Evolutionary conservation across 2,329 filamentous ascomycete genomes (phyloP).

Genomic region (Cadophora sp.): DNA sequence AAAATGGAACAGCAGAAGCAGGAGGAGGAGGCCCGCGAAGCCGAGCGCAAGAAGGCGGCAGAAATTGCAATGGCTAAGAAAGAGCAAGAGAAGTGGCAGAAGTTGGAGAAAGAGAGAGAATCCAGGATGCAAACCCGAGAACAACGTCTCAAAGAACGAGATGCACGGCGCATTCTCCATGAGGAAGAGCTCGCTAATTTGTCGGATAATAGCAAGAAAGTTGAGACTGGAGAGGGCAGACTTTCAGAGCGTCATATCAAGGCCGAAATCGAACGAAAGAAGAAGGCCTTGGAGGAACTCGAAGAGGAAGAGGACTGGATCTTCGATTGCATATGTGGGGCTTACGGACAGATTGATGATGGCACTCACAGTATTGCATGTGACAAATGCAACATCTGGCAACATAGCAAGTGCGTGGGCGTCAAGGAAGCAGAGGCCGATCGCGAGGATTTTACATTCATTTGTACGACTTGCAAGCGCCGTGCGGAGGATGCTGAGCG

Average conservation of each 20-base stretch:
- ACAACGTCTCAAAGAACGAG: constrained; percentile 83
- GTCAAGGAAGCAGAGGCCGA: constrained; percentile 83
- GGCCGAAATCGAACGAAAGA: constrained; percentile 80
- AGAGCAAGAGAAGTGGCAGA: constrained; percentile 65
- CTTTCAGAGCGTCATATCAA: constrained; percentile 82
- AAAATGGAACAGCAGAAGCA: constrained; percentile 80
- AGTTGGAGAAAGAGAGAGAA: constrained; percentile 76
- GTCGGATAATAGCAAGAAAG: constrained; percentile 74
- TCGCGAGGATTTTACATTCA: constrained; percentile 83
- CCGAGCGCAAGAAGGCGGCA: constrained; percentile 67
- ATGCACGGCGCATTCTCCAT: constrained; percentile 80
- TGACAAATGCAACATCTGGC: constrained; percentile 94
- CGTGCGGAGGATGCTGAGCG: constrained; percentile 66
- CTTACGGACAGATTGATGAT: constrained; percentile 92
- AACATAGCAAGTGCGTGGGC: constrained; percentile 91
- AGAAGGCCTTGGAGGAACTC: constrained; percentile 76
- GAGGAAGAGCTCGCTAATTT: constrained; percentile 83
- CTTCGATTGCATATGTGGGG: constrained; percentile 92
- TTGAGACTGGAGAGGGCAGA: constrained; percentile 61
- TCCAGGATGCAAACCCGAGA: constrained; percentile 84
- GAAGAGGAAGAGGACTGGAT: constrained; percentile 80
- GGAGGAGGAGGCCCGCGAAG: constrained; percentile 74
- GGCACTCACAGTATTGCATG: constrained; percentile 93
- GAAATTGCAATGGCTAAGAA: constrained; percentile 72
- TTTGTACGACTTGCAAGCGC: constrained; percentile 79